Conservation (phyloP, 2,329 filamentous ascomycete genomes). For the Fusarium metavorans region DNA sequence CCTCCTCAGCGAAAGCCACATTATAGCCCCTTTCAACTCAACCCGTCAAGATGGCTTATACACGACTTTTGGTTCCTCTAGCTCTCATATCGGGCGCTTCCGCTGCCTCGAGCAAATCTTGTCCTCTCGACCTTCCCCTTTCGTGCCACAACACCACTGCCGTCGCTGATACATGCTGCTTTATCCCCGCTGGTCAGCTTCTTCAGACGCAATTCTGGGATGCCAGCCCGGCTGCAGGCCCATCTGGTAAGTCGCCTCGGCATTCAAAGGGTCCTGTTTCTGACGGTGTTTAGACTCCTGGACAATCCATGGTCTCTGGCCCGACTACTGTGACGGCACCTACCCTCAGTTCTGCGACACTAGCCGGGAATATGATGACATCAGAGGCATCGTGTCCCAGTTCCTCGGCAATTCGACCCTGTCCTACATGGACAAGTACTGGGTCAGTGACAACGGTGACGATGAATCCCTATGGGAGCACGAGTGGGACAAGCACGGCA, state of each 20-base stretch:
- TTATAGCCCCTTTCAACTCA: neutral
- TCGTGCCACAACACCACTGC: slow-evolving; percentile 71
- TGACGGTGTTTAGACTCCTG: slow-evolving; percentile 66
- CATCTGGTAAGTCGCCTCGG: slow-evolving; percentile 47
- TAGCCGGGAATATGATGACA: slow-evolving; percentile 72
- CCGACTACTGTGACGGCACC: slow-evolving; percentile 76
- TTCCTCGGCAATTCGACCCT: slow-evolving; percentile 66
- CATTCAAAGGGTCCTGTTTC: neutral
- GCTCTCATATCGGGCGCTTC: slow-evolving; percentile 15
- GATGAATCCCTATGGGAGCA: slow-evolving; percentile 79
- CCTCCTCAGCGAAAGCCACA: neutral
- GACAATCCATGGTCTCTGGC: slow-evolving; percentile 80
- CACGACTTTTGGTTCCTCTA: slow-evolving; percentile 22
- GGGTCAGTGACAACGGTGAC: slow-evolving; percentile 75
- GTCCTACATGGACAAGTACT: slow-evolving; percentile 76
- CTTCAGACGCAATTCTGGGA: slow-evolving; percentile 86
- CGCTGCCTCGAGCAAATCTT: slow-evolving; percentile 27
- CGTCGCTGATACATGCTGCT: slow-evolving; percentile 77
- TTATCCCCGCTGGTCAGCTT: slow-evolving; percentile 77
- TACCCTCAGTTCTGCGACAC: slow-evolving; percentile 77
- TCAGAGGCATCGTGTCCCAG: slow-evolving; percentile 71
- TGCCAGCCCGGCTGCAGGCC: slow-evolving; percentile 71
- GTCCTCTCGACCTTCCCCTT: slow-evolving; percentile 35
- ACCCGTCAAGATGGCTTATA: slow-evolving; percentile 17
- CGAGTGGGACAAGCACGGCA: slow-evolving; percentile 81